A percentile compares a stretch with the other conserved stretches of the same genome.
phyloP scores from a whole-genome alignment of 2,329 filamentous ascomycete genomes.

The Paraphaeosphaeria sporulosa region DNA sequence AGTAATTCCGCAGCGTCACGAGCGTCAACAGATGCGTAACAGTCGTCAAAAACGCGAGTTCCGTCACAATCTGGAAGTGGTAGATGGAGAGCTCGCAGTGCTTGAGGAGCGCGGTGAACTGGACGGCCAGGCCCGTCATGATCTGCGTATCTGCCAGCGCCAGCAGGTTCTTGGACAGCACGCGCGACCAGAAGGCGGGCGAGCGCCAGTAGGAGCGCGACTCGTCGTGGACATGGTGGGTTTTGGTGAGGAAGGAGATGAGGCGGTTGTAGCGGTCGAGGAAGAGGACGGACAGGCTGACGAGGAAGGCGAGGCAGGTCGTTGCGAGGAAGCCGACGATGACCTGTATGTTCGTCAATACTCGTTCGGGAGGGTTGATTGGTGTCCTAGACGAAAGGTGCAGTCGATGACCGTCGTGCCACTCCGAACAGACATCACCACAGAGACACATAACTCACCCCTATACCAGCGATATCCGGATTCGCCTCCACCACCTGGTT shows the following conservation, averaged over 20 bases:
- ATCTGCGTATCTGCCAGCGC: conserved; percentile 42
- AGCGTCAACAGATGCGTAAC: conserved; percentile 41
- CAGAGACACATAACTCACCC: conserved; percentile 22
- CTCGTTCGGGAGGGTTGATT: no score
- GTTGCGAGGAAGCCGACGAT: conserved; percentile 38
- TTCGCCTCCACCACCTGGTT: conserved; percentile 31
- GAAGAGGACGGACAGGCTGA: conserved; percentile 39
- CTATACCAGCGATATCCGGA: conserved; percentile 41
- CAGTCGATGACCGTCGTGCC: no score
- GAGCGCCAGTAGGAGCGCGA: conserved; percentile 36
- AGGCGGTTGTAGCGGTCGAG: conserved; percentile 34
- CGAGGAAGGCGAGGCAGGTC: conserved; percentile 38
- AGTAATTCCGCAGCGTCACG: conserved; percentile 39
- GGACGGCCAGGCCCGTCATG: conserved; percentile 40
- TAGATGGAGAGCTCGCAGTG: conserved; percentile 43
- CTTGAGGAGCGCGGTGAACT: conserved; percentile 41
- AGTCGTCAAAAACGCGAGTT: conserved; percentile 41
- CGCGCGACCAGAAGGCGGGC: conserved; percentile 37
- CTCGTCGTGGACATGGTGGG: conserved; percentile 22
- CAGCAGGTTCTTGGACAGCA: conserved; percentile 43
- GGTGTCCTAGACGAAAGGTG: no score
- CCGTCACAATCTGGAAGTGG: conserved; percentile 39
- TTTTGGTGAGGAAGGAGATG: conserved; percentile 24
- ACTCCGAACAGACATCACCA: background rate
- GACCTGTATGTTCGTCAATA: conserved; percentile 24